Evolutionary conservation across 768 basidiomycete species (phyloP).

Genomic region (Termitomyces sp.): DNA sequence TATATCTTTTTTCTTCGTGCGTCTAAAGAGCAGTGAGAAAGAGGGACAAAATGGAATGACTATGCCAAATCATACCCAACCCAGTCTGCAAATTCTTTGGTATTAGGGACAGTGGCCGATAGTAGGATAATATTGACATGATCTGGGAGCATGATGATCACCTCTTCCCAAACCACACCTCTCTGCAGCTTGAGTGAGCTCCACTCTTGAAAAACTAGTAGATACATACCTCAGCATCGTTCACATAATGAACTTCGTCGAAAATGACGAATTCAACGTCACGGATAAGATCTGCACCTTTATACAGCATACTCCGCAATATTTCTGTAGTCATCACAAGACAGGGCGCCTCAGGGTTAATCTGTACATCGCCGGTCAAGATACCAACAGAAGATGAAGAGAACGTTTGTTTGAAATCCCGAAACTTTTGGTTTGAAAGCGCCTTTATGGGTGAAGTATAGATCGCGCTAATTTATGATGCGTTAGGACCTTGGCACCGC

Average conservation of each 20-base stretch:
- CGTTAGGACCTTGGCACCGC: constrained; percentile 3
- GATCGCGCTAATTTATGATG: constrained; percentile 64
- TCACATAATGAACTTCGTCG: constrained; percentile 99
- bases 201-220: background rate
- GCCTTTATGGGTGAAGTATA: constrained; percentile 99
- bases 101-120: constrained; percentile 97
- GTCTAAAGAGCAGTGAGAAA: constrained; percentile 39
- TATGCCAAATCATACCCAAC: constrained; percentile 68
- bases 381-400: constrained; percentile 90
- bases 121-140: constrained; percentile 97
- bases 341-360: constrained; percentile 96
- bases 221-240: constrained; percentile 84
- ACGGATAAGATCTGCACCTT: constrained; percentile 96
- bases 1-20: constrained; percentile 99
- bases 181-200: constrained; percentile 44
- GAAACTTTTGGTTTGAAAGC: constrained; percentile 96
- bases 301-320: constrained; percentile 95
- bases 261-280: constrained; percentile 99
- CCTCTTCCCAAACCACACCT: constrained; percentile 99
- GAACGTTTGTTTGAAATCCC: constrained; percentile 97
- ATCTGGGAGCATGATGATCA: constrained; percentile 99
- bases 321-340: constrained; percentile 99
- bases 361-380: constrained; percentile 97
- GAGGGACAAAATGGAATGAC: background rate
- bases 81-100: constrained; percentile 98